Evolutionary conservation across 345 rosid genomes (phyloP).

Genomic region (Raphanus sativus): DNA sequence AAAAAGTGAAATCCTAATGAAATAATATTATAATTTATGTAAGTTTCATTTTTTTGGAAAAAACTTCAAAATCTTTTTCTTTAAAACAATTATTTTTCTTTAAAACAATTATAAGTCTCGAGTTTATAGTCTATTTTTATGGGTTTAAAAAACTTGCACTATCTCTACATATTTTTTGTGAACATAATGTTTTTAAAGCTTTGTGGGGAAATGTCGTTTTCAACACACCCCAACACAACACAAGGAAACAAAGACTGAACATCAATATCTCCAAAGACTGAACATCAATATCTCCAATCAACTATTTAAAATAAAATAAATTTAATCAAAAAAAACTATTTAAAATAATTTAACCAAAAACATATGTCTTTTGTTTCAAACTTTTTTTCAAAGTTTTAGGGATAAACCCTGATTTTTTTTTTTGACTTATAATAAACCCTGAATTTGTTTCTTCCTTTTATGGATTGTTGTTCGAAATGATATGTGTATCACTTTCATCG

Average conservation of each 20-base stretch:
- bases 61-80: neutral
- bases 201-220: neutral
- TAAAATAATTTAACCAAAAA: neutral
- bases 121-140: neutral
- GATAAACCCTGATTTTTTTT: too few species aligned
- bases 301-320: neutral
- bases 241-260: neutral
- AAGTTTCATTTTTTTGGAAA: neutral
- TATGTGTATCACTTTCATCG: neutral
- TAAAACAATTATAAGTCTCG: neutral
- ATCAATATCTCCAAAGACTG: neutral
- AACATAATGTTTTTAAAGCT: neutral
- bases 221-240: neutral
- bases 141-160: neutral
- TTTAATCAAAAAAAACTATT: too few species aligned
- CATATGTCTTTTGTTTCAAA: neutral
- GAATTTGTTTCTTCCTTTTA: neutral
- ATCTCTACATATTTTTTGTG: neutral
- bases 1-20: neutral
- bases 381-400: too few species aligned
- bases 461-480: neutral
- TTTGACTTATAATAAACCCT: neutral
- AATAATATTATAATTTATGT: too few species aligned
- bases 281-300: too few species aligned
- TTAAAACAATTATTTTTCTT: neutral